Conservation (phyloP, 2,329 filamentous ascomycete species). For the Trichophyton benhamiae region DNA sequence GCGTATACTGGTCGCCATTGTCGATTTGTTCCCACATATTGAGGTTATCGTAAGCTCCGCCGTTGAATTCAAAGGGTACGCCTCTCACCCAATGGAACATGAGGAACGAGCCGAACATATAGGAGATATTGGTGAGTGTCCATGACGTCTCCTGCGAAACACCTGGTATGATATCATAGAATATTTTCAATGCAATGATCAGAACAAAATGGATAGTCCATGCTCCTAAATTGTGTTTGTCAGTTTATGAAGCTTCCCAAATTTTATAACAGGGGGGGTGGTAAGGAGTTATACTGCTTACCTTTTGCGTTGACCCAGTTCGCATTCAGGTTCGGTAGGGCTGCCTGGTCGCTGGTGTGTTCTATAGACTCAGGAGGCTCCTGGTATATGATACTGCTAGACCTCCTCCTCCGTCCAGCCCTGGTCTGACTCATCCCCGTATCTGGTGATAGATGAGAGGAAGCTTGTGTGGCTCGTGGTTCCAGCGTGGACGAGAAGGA, state of each 20-base stretch:
- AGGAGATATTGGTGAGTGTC: constrained; percentile 97
- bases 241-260: neutral
- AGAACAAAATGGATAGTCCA: constrained; percentile 96
- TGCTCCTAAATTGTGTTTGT: constrained; percentile 52
- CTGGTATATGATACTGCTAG: constrained; percentile 96
- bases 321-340: constrained; percentile 87
- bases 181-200: constrained; percentile 82
- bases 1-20: constrained; percentile 96
- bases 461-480: constrained; percentile 40
- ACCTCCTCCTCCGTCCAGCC: constrained; percentile 72
- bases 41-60: constrained; percentile 94
- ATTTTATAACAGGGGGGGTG: neutral
- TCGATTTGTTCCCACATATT: constrained; percentile 99
- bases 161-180: constrained; percentile 92
- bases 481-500: constrained; percentile 78
- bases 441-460: constrained; percentile 39
- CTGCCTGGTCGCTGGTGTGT: constrained; percentile 92
- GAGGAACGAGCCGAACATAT: constrained; percentile 97
- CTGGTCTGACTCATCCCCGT: constrained; percentile 53
- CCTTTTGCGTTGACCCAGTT: constrained; percentile 99
- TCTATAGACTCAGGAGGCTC: constrained; percentile 94
- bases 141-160: constrained; percentile 97
- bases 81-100: constrained; percentile 99
- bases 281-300: constrained; percentile 35
- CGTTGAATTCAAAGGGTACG: constrained; percentile 97